phyloP scores from a whole-genome alignment of 768 basidiomycete genomes.

The Zangia roseola region DNA sequence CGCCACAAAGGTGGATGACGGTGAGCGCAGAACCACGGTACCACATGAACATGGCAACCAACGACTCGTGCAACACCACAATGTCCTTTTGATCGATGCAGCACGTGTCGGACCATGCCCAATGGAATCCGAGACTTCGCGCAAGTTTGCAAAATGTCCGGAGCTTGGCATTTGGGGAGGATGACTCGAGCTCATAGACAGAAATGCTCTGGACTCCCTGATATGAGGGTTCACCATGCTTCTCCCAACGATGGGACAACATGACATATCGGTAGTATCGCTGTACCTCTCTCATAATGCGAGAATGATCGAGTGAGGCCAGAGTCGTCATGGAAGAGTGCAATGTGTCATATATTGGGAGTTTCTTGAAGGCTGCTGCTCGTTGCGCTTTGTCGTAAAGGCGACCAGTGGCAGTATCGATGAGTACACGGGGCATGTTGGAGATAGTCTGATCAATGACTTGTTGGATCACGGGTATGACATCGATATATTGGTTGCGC shows the following conservation, averaged over 20 bases:
- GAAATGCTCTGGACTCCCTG: constrained; percentile 2
- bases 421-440: constrained; percentile 3
- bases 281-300: constrained; percentile 6
- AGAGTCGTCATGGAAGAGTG: constrained; percentile 2
- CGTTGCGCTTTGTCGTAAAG: constrained; percentile 8
- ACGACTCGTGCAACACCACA: constrained; percentile 8
- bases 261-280: constrained; percentile 11
- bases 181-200: neutral
- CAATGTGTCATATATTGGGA: constrained; percentile 5
- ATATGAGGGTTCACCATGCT: constrained; percentile 1
- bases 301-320: neutral
- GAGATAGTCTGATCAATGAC: neutral
- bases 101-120: constrained; percentile 14
- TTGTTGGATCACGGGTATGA: neutral
- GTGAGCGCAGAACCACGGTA: no score
- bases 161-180: constrained; percentile 4
- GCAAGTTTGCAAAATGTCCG: neutral
- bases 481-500: constrained; percentile 2
- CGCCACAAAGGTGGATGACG: no score
- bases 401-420: constrained; percentile 3
- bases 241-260: constrained; percentile 11
- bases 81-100: neutral
- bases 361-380: constrained; percentile 3
- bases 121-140: neutral
- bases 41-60: constrained; percentile 14